Evolutionary conservation across 2,329 filamentous ascomycete species (phyloP), one percentile per base, ranked within the genome.

Genomic region (Scedosporium aurantiacum): DNA sequence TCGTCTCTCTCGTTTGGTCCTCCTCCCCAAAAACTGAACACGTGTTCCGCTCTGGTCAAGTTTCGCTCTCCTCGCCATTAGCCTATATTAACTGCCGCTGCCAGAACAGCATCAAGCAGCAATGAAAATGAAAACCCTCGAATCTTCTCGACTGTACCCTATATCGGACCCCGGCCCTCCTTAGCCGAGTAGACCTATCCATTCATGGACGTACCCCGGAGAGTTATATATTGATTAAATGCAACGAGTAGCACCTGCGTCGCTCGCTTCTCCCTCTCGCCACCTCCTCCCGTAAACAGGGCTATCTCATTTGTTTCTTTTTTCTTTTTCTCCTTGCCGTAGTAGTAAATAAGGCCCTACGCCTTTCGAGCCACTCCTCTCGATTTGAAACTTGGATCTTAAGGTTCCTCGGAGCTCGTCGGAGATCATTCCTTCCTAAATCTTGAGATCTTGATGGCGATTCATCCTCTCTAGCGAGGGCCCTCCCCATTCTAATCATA

Each of bases 21-120:
- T 10, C 23, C 23, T 21, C n/a, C 50, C 23, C 10, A 14, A 5
- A 28, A 25, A 47, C 12, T 12, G 23, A 45, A 60, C 58, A 60
- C 43, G 58, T 60, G 58, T 50, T 18, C 54, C 54, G 5, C 16
- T 40, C 32, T 18, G 27, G 21, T 32, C 27, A 16, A 21, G 50
- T 14, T 54, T 21, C 18, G 21, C 23, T 54, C 12, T 2, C 28
- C 14, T 37, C 16, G 8, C 25, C 25, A 60, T 60, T 60, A 54
- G 58, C 23, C 58, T 60, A 60, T 60, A 60, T 60, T 28, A 52
- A 60, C 43, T 60, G 43, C 58, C 58, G 58, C 58, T 27, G 47
- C 25, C 43, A 32, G 16, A 50, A 50, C 18, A 41, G 18, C 14
- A 12, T 45, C 8, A 16, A 47, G 18, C 18, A 27, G 10, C 50